Evolutionary conservation across 176 grass and related monocot species (phyloP).

Genomic region (Hordeum vulgare): MorexV3_pseudomolecules_assembly NC_058518.1:360742929-360743428

Average conservation of each 20-base stretch:
- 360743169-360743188: neutral
- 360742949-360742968: constrained; percentile 6
- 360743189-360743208: neutral
- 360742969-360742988: neutral
- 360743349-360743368: neutral
- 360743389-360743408: neutral
- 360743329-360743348: neutral
- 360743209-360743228: neutral
- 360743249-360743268: neutral
- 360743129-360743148: neutral
- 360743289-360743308: neutral
- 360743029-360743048: neutral
- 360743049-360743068: neutral
- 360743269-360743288: neutral
- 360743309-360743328: neutral
- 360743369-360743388: neutral
- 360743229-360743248: neutral
- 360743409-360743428: neutral
- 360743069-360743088: no score
- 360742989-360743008: neutral
- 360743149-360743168: neutral
- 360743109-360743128: neutral
- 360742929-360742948: constrained; percentile 27
- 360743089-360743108: neutral
- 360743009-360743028: neutral